A percentile compares a stretch with the other conserved stretches of the same genome.
Evolutionary conservation across 2,329 filamentous ascomycete genomes (phyloP).

Genomic region (Colletotrichum phormii): DNA sequence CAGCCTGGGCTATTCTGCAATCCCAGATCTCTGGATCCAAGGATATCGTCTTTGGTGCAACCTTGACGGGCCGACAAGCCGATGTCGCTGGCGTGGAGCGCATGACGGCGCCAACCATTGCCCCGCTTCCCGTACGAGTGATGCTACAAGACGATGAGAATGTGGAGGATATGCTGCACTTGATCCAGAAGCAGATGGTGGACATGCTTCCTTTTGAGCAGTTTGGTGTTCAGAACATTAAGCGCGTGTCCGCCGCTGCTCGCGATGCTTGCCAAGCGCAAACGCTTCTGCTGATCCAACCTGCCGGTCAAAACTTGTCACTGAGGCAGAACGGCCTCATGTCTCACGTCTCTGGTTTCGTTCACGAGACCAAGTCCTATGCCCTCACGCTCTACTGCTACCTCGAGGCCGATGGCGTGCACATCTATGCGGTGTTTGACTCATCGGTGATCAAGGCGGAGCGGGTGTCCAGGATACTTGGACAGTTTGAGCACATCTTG

Average conservation of each 20-base stretch:
- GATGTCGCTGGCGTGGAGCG: conserved; percentile 38
- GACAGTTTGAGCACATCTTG: background rate
- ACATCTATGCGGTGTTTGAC: background rate
- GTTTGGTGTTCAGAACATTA: background rate
- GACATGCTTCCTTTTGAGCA: background rate
- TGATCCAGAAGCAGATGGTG: background rate
- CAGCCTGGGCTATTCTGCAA: conserved; percentile 44
- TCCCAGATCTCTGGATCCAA: conserved; percentile 34
- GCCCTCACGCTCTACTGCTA: background rate
- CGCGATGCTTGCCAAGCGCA: conserved; percentile 37
- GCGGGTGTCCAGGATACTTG: background rate
- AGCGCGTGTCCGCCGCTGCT: conserved; percentile 26
- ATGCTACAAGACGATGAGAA: conserved; percentile 27
- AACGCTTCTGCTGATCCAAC: conserved; percentile 45
- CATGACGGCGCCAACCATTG: conserved; percentile 40
- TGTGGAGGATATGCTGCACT: background rate
- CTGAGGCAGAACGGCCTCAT: background rate
- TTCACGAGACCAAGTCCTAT: background rate
- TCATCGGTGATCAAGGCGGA: background rate
- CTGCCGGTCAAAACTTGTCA: background rate
- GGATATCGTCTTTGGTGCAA: conserved; percentile 42
- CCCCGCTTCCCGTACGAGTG: conserved; percentile 38
- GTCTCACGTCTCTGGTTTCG: background rate
- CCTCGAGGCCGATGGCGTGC: background rate
- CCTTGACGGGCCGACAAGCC: conserved; percentile 41